These are phyloP conservation scores for Oxytropis ochrocephala DNA, from an alignment of 306 rosid species.

Conservation along the genomic window DNA sequence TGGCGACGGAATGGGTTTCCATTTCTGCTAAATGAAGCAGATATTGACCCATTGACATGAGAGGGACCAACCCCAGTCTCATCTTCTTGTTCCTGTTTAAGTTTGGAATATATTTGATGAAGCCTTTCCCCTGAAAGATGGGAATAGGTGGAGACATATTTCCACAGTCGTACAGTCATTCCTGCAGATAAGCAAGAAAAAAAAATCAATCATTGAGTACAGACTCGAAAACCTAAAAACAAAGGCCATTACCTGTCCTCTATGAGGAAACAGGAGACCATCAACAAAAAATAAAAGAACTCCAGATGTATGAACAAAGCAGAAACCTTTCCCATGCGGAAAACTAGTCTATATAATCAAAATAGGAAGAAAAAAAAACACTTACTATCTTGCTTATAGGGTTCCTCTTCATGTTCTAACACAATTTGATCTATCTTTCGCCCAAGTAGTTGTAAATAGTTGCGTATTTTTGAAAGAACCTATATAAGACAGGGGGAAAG, in stretches of 20 bases:
- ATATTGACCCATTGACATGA: constrained; percentile 49
- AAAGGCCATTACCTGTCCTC: not conserved
- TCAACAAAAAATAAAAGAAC: not conserved
- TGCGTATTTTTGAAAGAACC: constrained; percentile 91
- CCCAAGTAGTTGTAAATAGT: constrained; percentile 93
- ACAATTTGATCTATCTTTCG: constrained; percentile 88
- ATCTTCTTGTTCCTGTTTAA: constrained; percentile 68
- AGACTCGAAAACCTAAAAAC: not conserved
- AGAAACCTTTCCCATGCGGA: not conserved
- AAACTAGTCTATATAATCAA: not conserved
- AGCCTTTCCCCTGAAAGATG: constrained; percentile 97
- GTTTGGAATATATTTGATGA: constrained; percentile 85
- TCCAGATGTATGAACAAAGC: not conserved
- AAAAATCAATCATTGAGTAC: not conserved
- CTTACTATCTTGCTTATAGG: constrained; percentile 88
- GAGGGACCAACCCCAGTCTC: constrained; percentile 78
- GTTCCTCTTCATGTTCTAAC: constrained; percentile 73
- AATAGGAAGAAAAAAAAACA: constrained; percentile 9
- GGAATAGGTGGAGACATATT: constrained; percentile 91
- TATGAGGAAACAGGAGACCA: not conserved
- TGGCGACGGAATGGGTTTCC: constrained; percentile 46
- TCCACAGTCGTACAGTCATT: constrained; percentile 94
- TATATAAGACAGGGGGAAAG: constrained; percentile 19
- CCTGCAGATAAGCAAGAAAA: constrained; percentile 41
- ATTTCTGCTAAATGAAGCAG: constrained; percentile 55